Evolutionary conservation across 768 basidiomycete species (phyloP).

Genomic region (Mycena crocata): DNA sequence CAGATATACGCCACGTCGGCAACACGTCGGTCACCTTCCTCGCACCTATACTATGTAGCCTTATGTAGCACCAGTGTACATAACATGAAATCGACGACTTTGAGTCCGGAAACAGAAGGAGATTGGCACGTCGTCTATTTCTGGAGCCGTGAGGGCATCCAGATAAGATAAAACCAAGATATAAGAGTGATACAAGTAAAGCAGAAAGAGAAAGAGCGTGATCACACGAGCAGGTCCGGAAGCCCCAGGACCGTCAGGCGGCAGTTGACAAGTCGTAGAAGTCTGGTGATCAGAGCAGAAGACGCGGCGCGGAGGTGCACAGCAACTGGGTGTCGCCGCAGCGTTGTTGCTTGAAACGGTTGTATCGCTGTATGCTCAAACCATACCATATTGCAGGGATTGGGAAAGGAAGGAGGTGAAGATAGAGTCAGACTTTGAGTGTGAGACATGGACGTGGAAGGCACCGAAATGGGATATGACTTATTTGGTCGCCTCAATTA

Average conservation of each 20-base stretch:
- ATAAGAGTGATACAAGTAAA: too few relatives aligned
- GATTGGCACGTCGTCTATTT: too few relatives aligned
- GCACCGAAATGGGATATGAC: slow-evolving; percentile 1
- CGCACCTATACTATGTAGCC: too few relatives aligned
- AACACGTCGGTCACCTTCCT: too few relatives aligned
- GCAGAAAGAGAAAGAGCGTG: background rate
- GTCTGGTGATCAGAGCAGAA: slow-evolving; percentile 4
- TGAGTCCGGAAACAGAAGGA: too few relatives aligned
- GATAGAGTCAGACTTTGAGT: background rate
- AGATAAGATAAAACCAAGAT: too few relatives aligned
- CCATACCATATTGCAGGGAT: background rate
- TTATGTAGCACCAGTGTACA: too few relatives aligned
- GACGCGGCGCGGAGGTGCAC: background rate
- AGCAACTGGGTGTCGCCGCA: background rate
- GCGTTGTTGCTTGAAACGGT: background rate
- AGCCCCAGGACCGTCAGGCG: background rate
- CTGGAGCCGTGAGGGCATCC: too few relatives aligned
- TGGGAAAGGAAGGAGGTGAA: background rate
- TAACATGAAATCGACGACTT: too few relatives aligned
- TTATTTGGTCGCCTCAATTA: background rate
- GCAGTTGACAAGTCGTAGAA: background rate
- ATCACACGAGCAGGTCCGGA: background rate
- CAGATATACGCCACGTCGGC: too few relatives aligned
- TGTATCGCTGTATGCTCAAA: background rate
- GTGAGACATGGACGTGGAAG: too few relatives aligned